Evolutionary conservation across 495 filamentous ascomycete species (phyloP).

Genomic region (Daldinia concentrica): DNA sequence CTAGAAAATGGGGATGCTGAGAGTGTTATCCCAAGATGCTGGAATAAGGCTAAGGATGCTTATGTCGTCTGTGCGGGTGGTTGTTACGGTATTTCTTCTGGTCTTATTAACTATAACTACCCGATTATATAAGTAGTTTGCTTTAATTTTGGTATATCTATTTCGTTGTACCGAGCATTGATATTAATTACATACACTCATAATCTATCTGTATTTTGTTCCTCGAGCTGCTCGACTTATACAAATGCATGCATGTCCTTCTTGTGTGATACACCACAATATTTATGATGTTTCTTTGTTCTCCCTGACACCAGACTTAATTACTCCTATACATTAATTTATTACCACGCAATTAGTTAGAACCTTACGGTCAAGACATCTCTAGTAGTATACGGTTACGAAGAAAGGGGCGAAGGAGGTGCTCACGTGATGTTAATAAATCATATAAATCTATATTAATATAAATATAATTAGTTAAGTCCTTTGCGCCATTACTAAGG

Average conservation of each 20-base stretch:
- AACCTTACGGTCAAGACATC: not conserved
- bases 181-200: not conserved
- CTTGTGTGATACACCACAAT: not conserved
- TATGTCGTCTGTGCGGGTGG: not conserved
- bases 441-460: too few relatives aligned
- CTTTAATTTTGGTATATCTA: too few relatives aligned
- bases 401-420: not conserved
- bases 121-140: not conserved
- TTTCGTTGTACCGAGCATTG: too few relatives aligned
- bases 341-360: not conserved
- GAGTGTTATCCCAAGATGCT: not conserved
- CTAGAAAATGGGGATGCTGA: not conserved
- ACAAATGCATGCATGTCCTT: too few relatives aligned
- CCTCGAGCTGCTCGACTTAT: not conserved
- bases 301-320: not conserved
- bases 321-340: not conserved
- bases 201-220: not conserved
- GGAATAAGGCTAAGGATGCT: not conserved
- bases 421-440: not conserved
- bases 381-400: not conserved
- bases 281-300: not conserved
- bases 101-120: not conserved
- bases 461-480: not conserved
- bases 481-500: not conserved
- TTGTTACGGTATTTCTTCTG: not conserved